These are phyloP conservation scores for Corylus heterophylla DNA, from an alignment of 306 rosid genomes.

Conservation along the genomic window DNA sequence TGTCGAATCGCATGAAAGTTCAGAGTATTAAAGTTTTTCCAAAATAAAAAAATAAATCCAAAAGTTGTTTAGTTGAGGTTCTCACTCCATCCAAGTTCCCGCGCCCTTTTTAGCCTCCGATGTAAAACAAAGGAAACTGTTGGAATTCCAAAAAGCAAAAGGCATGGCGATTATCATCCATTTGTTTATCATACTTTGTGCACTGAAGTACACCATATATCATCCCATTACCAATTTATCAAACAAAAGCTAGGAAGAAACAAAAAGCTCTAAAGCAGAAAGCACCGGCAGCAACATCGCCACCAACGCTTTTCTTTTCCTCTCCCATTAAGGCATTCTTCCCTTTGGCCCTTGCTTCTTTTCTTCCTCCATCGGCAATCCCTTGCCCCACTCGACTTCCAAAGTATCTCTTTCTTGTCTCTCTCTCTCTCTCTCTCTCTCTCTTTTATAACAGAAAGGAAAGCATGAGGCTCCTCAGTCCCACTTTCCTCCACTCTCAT, in stretches of 20 bases:
- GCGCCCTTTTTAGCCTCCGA: too few species aligned
- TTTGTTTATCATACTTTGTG: neutral
- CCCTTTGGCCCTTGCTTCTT: neutral
- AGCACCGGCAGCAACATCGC: neutral
- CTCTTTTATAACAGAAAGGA: neutral
- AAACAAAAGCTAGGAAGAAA: neutral
- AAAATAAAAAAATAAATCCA: too few species aligned
- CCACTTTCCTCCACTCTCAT: neutral
- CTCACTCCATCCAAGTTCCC: too few species aligned
- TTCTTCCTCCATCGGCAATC: neutral
- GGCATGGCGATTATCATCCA: too few species aligned
- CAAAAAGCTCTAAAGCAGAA: neutral
- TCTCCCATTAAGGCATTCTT: neutral
- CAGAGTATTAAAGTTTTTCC: too few species aligned
- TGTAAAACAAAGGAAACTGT: too few species aligned
- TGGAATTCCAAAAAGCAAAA: too few species aligned
- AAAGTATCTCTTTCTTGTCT: neutral
- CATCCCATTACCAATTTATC: too few species aligned
- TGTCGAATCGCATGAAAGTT: too few species aligned
- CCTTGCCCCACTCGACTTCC: slow-evolving; percentile 2
- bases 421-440: too few species aligned
- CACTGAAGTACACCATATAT: too few species aligned
- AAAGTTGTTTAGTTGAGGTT: too few species aligned
- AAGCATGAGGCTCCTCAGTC: neutral
- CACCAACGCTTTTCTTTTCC: neutral